These are phyloP conservation scores for Chamaecyparis obtusa DNA, from an alignment of 75 land plant genomes.

Conservation along the genomic window DNA sequence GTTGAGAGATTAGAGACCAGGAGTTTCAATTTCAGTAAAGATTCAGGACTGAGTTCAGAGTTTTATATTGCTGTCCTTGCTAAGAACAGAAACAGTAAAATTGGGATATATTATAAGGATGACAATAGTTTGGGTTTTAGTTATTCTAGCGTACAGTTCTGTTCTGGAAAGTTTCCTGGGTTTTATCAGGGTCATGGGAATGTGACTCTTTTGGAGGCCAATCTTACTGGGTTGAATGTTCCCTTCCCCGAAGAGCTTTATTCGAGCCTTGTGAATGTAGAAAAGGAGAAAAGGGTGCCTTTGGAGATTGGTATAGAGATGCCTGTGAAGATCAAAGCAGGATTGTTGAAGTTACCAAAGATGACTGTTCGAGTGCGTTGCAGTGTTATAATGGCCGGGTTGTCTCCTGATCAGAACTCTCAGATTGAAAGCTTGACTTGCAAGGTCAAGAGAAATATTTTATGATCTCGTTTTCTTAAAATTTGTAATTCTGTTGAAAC, in stretches of 20 bases:
- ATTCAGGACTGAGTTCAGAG: neutral
- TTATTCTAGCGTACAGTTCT: neutral
- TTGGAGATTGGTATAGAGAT: neutral
- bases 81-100: neutral
- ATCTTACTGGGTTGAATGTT: neutral
- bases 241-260: neutral
- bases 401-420: neutral
- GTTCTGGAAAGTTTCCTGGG: neutral
- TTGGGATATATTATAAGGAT: neutral
- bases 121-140: neutral
- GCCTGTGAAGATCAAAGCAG: neutral
- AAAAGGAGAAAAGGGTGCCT: neutral
- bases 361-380: neutral
- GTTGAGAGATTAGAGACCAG: neutral
- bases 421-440: neutral
- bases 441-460: neutral
- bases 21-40: neutral
- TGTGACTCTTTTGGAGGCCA: neutral
- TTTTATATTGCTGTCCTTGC: neutral
- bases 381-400: neutral
- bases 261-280: neutral
- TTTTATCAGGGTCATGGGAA: neutral
- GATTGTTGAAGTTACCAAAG: neutral
- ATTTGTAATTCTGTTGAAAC: too few relatives aligned
- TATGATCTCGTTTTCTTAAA: neutral